phyloP scores from a whole-genome alignment of 176 grass and related monocot genomes.

The Neostapfia colusana region DNA sequence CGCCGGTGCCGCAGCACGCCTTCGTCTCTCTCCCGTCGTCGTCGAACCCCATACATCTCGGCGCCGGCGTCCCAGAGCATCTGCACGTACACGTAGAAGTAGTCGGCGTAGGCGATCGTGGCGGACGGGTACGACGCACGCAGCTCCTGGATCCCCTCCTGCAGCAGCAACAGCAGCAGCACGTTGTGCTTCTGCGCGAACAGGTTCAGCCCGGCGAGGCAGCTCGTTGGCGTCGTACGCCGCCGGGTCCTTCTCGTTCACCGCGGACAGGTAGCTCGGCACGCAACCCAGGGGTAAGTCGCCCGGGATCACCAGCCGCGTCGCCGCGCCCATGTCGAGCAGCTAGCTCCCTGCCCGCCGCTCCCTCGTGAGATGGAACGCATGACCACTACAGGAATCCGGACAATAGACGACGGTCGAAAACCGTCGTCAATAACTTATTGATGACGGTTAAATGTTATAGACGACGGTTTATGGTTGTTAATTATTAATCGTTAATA shows the following conservation, averaged over 20 bases:
- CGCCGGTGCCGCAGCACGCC: slow-evolving; percentile 70
- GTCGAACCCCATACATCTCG: slow-evolving; percentile 51
- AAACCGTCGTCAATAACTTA: too few relatives aligned
- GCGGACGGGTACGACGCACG: slow-evolving; percentile 37
- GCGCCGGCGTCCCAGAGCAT: slow-evolving; percentile 50
- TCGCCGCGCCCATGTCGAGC: slow-evolving; percentile 52
- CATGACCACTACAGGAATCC: too few relatives aligned
- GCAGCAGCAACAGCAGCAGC: too few relatives aligned
- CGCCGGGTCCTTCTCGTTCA: slow-evolving; percentile 26
- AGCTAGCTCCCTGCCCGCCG: slow-evolving; percentile 51
- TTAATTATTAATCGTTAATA: too few relatives aligned
- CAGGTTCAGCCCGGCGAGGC: slow-evolving; percentile 50
- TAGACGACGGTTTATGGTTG: too few relatives aligned
- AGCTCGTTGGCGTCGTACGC: slow-evolving; percentile 48
- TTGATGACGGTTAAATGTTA: too few relatives aligned
- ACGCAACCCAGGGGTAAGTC: slow-evolving; percentile 63
- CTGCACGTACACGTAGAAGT: slow-evolving; percentile 65
- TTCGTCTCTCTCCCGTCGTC: background rate
- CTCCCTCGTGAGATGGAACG: slow-evolving; percentile 39
- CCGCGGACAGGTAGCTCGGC: slow-evolving; percentile 61
- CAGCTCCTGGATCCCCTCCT: slow-evolving; percentile 37
- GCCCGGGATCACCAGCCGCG: slow-evolving; percentile 53
- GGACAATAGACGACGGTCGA: too few relatives aligned
- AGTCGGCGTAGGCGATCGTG: slow-evolving; percentile 63
- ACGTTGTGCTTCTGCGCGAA: slow-evolving; percentile 60